Evolutionary conservation across 345 rosid genomes (phyloP), one percentile per base, ranked within the genome.

Genomic region (Citrus mangshanensis): DNA sequence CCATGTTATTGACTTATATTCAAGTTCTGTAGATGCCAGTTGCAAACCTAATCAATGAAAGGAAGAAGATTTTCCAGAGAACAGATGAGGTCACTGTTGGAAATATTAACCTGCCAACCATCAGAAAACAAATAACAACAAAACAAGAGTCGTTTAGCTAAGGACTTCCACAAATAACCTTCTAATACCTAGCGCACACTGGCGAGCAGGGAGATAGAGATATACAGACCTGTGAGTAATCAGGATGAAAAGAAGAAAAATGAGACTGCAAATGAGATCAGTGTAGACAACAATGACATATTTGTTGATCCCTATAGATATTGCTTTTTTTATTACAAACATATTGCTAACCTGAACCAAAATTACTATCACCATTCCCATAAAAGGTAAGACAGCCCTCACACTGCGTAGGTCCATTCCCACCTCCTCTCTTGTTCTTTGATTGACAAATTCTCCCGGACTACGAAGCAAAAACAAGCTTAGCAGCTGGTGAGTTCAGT

Each of bases 341-440:
- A 83, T 59, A 7, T 16, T 28, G 60, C 80, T 70, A 32, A 81
- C 88, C 65, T 88, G 89, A 71, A 34, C 81, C 35, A 83, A 3
- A 30, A 81, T 75, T 1, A 72, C 89, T 9, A 68, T 72, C 62
- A 90, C 82, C 93, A 92, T 90, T 66, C 83, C 91, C 68, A 81
- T 55, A 25, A 62, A 83, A 24, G 87, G 79, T 59, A 76, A 67
- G 2, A 46, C 34, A 46, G 27, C 14, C 49, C 63, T 6, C 78
- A 37, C 46, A 1, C 46, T 60, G 19, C 34, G 28, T 10, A n/a
- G 6, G 70, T 9, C 56, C 73, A 65, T 72, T 46, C 16, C 18
- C 18, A 13, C 51, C 51, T 0, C 4, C 16, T 13, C 16, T 12
- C 18, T 13, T 46, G 13, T 46, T 46, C 18, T 12, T 10, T 46